Conservation (phyloP, 306 rosid species). For the Vigna trinervia region DNA sequence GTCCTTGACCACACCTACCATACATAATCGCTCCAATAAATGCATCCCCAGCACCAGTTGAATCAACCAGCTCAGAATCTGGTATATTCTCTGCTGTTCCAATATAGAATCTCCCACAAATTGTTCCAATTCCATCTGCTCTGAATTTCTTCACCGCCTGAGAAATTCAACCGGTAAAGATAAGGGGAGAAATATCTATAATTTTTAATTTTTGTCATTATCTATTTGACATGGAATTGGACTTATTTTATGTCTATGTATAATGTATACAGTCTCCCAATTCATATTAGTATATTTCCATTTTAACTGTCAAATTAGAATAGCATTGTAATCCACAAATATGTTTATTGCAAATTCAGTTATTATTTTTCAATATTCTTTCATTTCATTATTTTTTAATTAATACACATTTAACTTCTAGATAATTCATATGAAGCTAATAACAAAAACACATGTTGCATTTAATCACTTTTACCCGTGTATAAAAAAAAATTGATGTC, state of each 20-base stretch:
- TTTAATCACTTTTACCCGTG: background rate
- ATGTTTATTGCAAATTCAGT: conserved; percentile 6
- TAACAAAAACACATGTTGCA: conserved; percentile 1
- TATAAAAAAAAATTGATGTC: background rate
- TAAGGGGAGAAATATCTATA: background rate
- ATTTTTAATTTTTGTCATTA: conserved; percentile 2
- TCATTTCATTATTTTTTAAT: background rate
- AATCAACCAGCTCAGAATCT: conserved; percentile 72
- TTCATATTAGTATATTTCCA: background rate
- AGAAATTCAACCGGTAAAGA: conserved; percentile 18
- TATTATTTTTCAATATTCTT: background rate
- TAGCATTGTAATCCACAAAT: background rate
- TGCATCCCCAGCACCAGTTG: conserved; percentile 98
- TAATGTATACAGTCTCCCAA: conserved; percentile 2
- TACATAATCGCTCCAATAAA: conserved; percentile 91
- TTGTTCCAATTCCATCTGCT: conserved; percentile 71
- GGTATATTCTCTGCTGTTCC: conserved; percentile 97
- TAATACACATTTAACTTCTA: conserved; percentile 16
- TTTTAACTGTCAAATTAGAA: background rate
- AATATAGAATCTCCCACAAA: conserved; percentile 75
- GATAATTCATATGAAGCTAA: conserved; percentile 1
- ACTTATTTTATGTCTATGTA: no score
- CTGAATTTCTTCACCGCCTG: conserved; percentile 68
- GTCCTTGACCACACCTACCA: conserved; percentile 57
- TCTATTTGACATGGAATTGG: background rate